Evolutionary conservation across 1,284 basidiomycete genomes (phyloP).

Genomic region (Takashimella tepidaria): DNA sequence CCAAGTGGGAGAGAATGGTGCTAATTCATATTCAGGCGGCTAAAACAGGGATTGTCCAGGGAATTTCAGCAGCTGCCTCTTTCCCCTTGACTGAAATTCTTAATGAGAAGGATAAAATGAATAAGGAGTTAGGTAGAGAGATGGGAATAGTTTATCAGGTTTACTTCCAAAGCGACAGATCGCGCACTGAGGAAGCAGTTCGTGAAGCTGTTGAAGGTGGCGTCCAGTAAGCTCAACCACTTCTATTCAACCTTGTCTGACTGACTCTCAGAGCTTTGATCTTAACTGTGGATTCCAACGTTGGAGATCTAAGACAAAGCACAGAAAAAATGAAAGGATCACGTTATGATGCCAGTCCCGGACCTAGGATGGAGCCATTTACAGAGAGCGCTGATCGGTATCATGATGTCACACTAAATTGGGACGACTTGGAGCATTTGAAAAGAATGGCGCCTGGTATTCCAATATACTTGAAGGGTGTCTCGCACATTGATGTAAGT

Average conservation of each 20-base stretch:
- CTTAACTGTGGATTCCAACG: conserved; percentile 27
- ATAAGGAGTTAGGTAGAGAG: conserved; percentile 12
- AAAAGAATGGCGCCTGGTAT: conserved; percentile 41
- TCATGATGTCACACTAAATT: conserved; percentile 33
- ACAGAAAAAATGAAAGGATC: conserved; percentile 25
- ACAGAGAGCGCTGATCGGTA: conserved; percentile 11
- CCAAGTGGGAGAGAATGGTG: too few relatives aligned
- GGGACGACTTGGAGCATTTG: conserved; percentile 48
- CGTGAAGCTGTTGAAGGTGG: conserved; percentile 38
- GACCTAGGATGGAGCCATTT: conserved; percentile 18
- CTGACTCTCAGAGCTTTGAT: conserved; percentile 26
- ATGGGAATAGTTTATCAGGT: conserved; percentile 36
- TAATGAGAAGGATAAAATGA: conserved; percentile 23
- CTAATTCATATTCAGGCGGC: conserved; percentile 31
- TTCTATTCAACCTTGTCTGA: neutral
- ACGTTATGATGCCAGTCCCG: conserved; percentile 19
- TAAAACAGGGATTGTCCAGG: conserved; percentile 38
- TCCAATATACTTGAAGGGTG: conserved; percentile 51
- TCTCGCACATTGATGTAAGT: conserved; percentile 40
- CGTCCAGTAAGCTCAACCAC: conserved; percentile 13
- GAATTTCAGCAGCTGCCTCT: conserved; percentile 39
- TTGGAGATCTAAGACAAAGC: conserved; percentile 16
- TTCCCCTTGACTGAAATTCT: conserved; percentile 26
- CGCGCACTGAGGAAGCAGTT: conserved; percentile 42
- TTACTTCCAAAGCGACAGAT: conserved; percentile 31